Evolutionary conservation across 2,329 filamentous ascomycete species (phyloP).

Genomic region (Podosphaera aphanis): DNA sequence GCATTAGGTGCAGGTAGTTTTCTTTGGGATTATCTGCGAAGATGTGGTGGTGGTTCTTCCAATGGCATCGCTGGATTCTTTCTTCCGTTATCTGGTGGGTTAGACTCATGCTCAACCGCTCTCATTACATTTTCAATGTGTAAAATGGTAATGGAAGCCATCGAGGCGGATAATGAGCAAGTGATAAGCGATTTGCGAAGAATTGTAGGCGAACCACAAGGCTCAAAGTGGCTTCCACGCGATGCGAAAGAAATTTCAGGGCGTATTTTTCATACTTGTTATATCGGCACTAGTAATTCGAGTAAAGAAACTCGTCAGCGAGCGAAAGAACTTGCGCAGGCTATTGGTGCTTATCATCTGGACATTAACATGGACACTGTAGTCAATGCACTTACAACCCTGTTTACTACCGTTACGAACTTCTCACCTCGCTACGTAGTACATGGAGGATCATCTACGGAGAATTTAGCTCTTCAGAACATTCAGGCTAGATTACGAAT

Average conservation of each 20-base stretch:
- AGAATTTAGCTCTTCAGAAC: constrained; percentile 37
- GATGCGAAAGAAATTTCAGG: constrained; percentile 31
- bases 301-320: constrained; percentile 34
- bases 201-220: constrained; percentile 26
- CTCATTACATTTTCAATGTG: constrained; percentile 21
- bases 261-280: constrained; percentile 37
- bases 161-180: constrained; percentile 25
- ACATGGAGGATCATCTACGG: constrained; percentile 25
- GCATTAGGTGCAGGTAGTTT: constrained; percentile 39
- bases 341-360: constrained; percentile 48
- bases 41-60: constrained; percentile 14
- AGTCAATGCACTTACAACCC: constrained; percentile 14
- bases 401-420: constrained; percentile 32
- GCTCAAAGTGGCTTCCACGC: constrained; percentile 19
- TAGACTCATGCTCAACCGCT: constrained; percentile 34
- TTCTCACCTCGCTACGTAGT: constrained; percentile 38
- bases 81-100: constrained; percentile 33
- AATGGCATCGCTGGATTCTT: constrained; percentile 25
- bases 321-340: constrained; percentile 33
- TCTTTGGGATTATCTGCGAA: constrained; percentile 39
- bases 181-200: constrained; percentile 27
- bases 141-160: constrained; percentile 28
- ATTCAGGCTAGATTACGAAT: constrained; percentile 38
- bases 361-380: constrained; percentile 30
- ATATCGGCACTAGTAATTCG: constrained; percentile 33